Evolutionary conservation across 2,329 filamentous ascomycete species (phyloP).

Genomic region (Alternaria sp.): DNA sequence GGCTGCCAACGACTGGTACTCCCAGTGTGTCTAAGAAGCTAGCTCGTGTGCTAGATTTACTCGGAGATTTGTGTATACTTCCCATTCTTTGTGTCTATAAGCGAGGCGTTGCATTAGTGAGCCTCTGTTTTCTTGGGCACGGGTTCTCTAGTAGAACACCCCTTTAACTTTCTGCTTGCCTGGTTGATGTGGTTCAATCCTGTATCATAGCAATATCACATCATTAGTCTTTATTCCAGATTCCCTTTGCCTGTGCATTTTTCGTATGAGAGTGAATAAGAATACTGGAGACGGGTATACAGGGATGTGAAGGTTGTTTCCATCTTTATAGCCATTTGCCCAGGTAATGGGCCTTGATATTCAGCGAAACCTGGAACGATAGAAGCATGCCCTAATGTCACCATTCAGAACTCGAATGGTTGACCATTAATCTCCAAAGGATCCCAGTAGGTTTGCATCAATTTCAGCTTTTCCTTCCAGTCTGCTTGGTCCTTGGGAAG

Average conservation of each 20-base stretch:
- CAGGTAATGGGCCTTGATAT: too few species aligned
- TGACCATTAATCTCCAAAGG: too few species aligned
- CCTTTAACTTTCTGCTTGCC: neutral
- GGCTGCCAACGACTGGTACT: conserved; percentile 23
- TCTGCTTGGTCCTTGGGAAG: neutral
- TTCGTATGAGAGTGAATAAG: neutral
- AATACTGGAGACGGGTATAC: too few species aligned
- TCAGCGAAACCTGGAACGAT: neutral
- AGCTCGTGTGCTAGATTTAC: neutral
- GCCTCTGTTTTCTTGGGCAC: neutral
- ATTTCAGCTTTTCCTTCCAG: neutral
- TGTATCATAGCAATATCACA: neutral
- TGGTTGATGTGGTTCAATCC: neutral
- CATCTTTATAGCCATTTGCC: too few species aligned
- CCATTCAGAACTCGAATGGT: neutral
- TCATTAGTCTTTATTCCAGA: neutral
- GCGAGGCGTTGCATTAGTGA: neutral
- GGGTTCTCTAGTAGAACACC: neutral
- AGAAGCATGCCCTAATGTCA: neutral
- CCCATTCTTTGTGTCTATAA: neutral
- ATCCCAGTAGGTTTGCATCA: too few species aligned
- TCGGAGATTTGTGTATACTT: neutral
- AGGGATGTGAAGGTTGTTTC: too few species aligned
- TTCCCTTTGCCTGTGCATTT: neutral
- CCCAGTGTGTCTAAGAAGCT: conserved; percentile 17